These are phyloP conservation scores for Pichia sp. DNA, from an alignment of 1,139 yeast species.

Conservation along the genomic window DNA sequence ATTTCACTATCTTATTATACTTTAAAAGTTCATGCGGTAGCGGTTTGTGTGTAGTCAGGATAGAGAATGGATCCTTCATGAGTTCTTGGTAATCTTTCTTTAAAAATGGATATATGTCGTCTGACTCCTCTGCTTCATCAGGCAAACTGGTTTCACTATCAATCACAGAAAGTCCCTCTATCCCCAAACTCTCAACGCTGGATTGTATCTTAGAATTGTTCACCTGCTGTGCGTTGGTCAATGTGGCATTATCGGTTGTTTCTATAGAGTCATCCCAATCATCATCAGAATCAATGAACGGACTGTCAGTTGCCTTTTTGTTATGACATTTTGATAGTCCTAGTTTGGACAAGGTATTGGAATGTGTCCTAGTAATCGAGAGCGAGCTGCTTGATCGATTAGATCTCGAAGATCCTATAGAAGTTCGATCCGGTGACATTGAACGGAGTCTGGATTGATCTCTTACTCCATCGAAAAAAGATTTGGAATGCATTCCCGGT, in stretches of 20 bases:
- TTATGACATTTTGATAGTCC: background rate
- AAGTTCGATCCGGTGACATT: slow-evolving; percentile 9
- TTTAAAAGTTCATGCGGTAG: slow-evolving; percentile 38
- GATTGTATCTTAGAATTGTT: background rate
- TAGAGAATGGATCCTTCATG: slow-evolving; percentile 30
- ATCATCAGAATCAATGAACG: slow-evolving; percentile 13
- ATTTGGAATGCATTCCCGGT: slow-evolving; percentile 11
- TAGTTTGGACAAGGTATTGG: slow-evolving; percentile 8
- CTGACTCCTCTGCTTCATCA: slow-evolving; percentile 7
- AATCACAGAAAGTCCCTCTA: background rate
- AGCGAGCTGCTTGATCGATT: slow-evolving; percentile 8
- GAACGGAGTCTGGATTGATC: slow-evolving; percentile 10
- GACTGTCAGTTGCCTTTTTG: slow-evolving; percentile 3
- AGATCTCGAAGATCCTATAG: slow-evolving; percentile 7
- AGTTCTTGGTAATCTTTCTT: slow-evolving; percentile 23
- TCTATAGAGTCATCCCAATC: slow-evolving; percentile 12
- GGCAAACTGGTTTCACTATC: background rate
- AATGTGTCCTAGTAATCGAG: slow-evolving; percentile 9
- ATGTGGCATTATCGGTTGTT: background rate
- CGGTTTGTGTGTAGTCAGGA: slow-evolving; percentile 34
- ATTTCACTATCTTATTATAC: slow-evolving; percentile 57
- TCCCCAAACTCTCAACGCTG: background rate
- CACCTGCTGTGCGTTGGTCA: too few relatives aligned
- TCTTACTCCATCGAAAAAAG: slow-evolving; percentile 11
- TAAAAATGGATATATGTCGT: slow-evolving; percentile 20